These are phyloP conservation scores for Dendrocalamus sinicus DNA, from an alignment of 176 grass and related monocot genomes.

Conservation along the genomic window DNA sequence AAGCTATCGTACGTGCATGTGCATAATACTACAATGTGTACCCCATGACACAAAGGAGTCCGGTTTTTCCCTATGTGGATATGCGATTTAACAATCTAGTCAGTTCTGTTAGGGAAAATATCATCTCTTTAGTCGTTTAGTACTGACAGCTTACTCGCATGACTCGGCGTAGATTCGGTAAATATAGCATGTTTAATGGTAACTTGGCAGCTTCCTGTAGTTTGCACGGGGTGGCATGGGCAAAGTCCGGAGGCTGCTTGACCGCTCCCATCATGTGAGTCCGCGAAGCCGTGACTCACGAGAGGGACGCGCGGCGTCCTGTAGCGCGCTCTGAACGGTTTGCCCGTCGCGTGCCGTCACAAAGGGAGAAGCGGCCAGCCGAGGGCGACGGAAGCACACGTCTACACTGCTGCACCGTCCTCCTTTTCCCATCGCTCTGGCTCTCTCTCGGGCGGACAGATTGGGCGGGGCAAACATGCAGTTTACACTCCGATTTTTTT, in stretches of 20 bases:
- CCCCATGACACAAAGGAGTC: background rate
- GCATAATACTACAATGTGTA: no score
- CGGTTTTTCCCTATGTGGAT: background rate
- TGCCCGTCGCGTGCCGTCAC: background rate
- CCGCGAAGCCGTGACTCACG: background rate
- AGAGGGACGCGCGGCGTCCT: background rate
- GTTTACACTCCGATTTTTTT: no score
- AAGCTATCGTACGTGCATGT: background rate
- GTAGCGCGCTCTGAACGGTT: background rate
- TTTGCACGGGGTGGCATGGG: background rate
- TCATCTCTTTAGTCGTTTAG: background rate
- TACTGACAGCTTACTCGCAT: background rate
- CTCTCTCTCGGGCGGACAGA: background rate
- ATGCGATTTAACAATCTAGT: background rate
- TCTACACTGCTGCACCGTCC: background rate
- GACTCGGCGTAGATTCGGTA: background rate
- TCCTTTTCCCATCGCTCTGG: background rate
- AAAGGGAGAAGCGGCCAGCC: background rate
- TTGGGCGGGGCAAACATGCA: conserved; percentile 18
- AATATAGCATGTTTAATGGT: no score
- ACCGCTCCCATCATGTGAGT: background rate
- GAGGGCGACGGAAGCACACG: background rate
- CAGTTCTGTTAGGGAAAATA: background rate
- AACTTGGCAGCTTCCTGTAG: no score
- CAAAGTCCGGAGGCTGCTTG: background rate